Base-by-base conservation (phyloP, 208 protist species). In the Acanthamoeba healyi region DNA sequence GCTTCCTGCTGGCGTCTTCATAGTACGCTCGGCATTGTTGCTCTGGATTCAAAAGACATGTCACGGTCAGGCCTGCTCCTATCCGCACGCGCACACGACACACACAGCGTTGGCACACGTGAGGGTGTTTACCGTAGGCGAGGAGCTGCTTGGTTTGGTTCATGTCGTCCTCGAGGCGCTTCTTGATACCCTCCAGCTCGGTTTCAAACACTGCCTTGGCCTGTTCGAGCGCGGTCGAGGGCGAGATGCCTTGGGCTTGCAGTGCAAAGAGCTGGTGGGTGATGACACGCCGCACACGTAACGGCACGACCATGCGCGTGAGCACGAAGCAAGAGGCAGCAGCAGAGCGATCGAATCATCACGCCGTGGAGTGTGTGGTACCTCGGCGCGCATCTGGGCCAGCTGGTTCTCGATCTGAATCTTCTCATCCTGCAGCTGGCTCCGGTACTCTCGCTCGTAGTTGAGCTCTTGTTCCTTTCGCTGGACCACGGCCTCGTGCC, bases 21-120 rank as follows among this genome's bases (percentile, higher is more conserved):
- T 77, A 77, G 32, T 42, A 77, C 17, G 67, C 67, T 77, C 67
- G 67, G 67, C 67, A 77, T 29, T 77, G 67, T 77, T 77, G 67
- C 36, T 77, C 67, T 77, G 67, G 5, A 17, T 36, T 32, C 10
- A 32, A 26, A n/a, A n/a, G n/a, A n/a, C n/a, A n/a, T n/a, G n/a
- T n/a, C n/a, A n/a, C n/a, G n/a, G n/a, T n/a, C n/a, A n/a, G n/a
- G n/a, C n/a, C n/a, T n/a, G n/a, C n/a, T 10, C 5, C 32, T 1
- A 70, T 0, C 5, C 3, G 14, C 56, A 24, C 56, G 29, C 22
- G 2, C 19, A 24, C 29, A n/a, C n/a, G n/a, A n/a, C n/a, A n/a
- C n/a, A n/a, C n/a, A n/a, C n/a, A n/a, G 49, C 49, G 49, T 15
- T 6, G 49, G 49, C 15, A 15, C 49, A 15, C 15, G 49, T 15